Conservation (phyloP, 129 eudicot species). For the Deinandra increscens region DNA sequence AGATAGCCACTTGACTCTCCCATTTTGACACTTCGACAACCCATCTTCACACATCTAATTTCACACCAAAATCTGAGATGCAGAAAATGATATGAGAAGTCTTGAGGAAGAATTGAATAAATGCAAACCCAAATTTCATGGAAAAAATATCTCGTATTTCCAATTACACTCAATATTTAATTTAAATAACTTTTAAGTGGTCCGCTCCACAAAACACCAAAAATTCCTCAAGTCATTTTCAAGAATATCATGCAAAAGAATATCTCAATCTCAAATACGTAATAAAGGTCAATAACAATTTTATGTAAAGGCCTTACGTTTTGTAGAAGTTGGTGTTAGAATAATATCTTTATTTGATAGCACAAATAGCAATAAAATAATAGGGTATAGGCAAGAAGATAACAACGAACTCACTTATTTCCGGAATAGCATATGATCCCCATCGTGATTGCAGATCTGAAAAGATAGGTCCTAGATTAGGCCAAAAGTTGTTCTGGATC, state of each 20-base stretch:
- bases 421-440: slow-evolving; percentile 50
- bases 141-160: slow-evolving; percentile 9
- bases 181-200: slow-evolving; percentile 12
- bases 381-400: slow-evolving; percentile 19
- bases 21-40: slow-evolving; percentile 1
- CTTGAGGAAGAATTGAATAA: slow-evolving; percentile 12
- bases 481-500: slow-evolving; percentile 81
- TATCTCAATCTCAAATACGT: slow-evolving; percentile 14
- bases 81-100: slow-evolving; percentile 14
- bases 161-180: slow-evolving; percentile 1
- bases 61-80: slow-evolving; percentile 14
- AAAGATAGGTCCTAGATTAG: slow-evolving; percentile 43
- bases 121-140: slow-evolving; percentile 13
- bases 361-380: background rate
- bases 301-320: slow-evolving; percentile 9
- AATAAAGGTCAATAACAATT: slow-evolving; percentile 18
- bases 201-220: slow-evolving; percentile 35
- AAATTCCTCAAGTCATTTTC: slow-evolving; percentile 32
- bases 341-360: slow-evolving; percentile 14
- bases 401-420: slow-evolving; percentile 62
- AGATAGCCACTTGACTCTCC: slow-evolving; percentile 4
- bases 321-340: slow-evolving; percentile 10
- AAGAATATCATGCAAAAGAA: slow-evolving; percentile 26
- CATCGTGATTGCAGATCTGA: slow-evolving; percentile 56
- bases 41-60: background rate